Conservation (phyloP, 139 green algal genomes). For the Haematococcus lacustris region DNA sequence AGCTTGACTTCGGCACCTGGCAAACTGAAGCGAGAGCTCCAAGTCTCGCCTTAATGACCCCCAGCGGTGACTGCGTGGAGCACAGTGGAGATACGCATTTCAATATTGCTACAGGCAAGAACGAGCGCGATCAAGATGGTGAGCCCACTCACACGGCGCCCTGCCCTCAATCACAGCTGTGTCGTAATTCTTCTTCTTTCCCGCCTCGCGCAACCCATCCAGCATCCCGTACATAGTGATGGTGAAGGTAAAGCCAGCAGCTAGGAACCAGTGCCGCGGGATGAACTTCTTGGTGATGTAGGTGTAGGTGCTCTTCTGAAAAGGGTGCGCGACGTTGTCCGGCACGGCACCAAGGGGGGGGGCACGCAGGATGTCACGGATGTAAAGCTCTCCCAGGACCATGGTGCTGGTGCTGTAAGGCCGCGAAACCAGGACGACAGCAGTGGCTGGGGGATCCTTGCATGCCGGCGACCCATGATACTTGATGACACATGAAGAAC, state of each 20-base stretch:
- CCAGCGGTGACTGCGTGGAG: too few species aligned
- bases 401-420: too few species aligned
- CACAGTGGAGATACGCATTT: too few species aligned
- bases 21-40: too few species aligned
- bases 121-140: too few species aligned
- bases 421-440: too few species aligned
- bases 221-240: conserved; percentile 36
- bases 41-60: too few species aligned
- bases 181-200: conserved; percentile 47
- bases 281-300: conserved; percentile 45
- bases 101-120: too few species aligned
- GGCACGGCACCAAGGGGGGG: conserved; percentile 31
- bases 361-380: conserved; percentile 41
- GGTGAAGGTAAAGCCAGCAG: conserved; percentile 34
- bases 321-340: conserved; percentile 37
- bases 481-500: too few species aligned
- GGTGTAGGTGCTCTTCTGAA: conserved; percentile 43
- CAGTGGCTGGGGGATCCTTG: too few species aligned
- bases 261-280: conserved; percentile 38
- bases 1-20: too few species aligned
- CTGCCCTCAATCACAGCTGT: neutral
- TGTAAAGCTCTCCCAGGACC: conserved; percentile 10
- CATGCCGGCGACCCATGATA: too few species aligned
- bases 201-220: conserved; percentile 23
- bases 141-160: conserved; percentile 2